Conservation (phyloP, 164 flowering plant genomes). For the Macadamia integrifolia region DNA sequence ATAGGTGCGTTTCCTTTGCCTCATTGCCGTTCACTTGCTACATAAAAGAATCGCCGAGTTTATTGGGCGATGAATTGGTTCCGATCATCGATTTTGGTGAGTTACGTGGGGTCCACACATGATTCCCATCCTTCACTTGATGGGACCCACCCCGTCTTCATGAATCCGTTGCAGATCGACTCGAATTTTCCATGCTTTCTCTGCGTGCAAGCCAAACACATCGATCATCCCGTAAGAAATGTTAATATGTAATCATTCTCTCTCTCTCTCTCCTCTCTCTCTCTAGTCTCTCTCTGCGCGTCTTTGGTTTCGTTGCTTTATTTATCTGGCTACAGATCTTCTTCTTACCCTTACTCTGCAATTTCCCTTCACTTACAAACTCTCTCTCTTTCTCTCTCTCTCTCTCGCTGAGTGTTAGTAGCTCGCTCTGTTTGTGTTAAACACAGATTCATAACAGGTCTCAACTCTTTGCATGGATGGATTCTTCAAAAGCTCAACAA, state of each 20-base stretch:
- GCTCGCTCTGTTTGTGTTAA: too few relatives aligned
- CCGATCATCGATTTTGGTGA: too few relatives aligned
- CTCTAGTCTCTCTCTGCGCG: not conserved
- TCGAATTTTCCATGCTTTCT: conserved; percentile 8
- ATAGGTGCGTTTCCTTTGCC: too few relatives aligned
- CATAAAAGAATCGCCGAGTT: too few relatives aligned
- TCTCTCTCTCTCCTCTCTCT: not conserved
- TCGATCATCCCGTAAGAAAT: conserved; percentile 27
- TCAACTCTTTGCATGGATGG: not conserved
- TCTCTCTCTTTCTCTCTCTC: too few relatives aligned
- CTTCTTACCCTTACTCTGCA: not conserved
- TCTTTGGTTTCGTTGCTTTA: not conserved
- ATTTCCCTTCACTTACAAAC: too few relatives aligned
- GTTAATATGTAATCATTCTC: conserved; percentile 12
- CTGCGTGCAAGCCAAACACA: conserved; percentile 48
- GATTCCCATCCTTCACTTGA: too few relatives aligned
- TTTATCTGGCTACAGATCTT: not conserved
- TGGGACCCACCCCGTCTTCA: too few relatives aligned
- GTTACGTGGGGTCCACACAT: too few relatives aligned
- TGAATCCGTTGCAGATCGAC: not conserved
- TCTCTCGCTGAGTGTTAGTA: not conserved
- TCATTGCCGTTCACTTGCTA: too few relatives aligned
- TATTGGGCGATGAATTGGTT: too few relatives aligned
- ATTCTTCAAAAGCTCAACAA: not conserved
- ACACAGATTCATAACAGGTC: not conserved